Percentiles rank a stretch among this genome's conserved stretches.
Conservation (phyloP, 2,329 filamentous ascomycete species). For the Camillea tinctor region DNA sequence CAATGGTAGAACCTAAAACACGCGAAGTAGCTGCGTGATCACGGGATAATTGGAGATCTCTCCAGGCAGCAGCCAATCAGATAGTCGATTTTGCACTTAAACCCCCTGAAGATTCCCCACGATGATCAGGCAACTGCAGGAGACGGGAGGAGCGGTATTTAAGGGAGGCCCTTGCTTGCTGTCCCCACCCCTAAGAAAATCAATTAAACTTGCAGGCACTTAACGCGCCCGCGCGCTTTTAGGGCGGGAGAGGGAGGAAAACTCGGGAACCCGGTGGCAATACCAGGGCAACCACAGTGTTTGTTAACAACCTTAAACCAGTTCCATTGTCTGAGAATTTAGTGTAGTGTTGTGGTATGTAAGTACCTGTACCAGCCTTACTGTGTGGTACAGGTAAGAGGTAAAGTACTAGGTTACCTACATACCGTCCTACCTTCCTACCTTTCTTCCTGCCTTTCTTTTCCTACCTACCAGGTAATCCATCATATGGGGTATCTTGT, state of each 20-base stretch:
- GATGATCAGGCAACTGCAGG: neutral
- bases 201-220: neutral
- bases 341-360: too few relatives aligned
- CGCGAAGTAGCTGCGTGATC: neutral
- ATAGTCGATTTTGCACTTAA: neutral
- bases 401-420: too few relatives aligned
- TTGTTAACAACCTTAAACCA: too few relatives aligned
- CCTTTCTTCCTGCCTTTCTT: too few relatives aligned
- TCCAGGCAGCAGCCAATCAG: neutral
- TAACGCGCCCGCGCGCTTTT: neutral
- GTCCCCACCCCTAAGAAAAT: neutral
- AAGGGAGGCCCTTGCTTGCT: neutral
- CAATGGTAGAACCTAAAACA: neutral
- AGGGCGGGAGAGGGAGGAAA: too few relatives aligned
- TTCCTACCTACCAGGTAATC: too few relatives aligned
- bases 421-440: too few relatives aligned
- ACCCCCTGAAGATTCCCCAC: neutral
- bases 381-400: too few relatives aligned
- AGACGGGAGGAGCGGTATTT: neutral
- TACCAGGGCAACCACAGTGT: neutral
- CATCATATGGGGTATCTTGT: too few relatives aligned
- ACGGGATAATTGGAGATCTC: neutral
- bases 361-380: too few relatives aligned
- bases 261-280: neutral
- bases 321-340: too few relatives aligned